These are phyloP conservation scores for Endoconidiophora polonica DNA, from an alignment of 2,329 filamentous ascomycete species.

Conservation along the genomic window DNA sequence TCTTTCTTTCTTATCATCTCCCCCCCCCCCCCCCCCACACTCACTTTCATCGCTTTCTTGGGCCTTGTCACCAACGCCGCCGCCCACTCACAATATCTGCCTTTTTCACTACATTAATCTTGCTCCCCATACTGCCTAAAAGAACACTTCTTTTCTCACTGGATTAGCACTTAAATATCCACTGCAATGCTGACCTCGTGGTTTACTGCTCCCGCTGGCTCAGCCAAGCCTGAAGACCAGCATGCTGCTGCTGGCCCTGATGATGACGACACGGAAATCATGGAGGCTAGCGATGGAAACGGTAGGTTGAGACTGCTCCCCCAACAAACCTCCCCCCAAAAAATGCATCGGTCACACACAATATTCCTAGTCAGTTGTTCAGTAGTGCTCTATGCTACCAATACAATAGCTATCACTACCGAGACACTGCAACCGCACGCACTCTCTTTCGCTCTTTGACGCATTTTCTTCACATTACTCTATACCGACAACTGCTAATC, in stretches of 20 bases:
- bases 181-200: slow-evolving; percentile 27
- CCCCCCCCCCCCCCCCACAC: not conserved
- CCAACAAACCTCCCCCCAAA: not conserved
- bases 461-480: no score
- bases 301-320: slow-evolving; percentile 36
- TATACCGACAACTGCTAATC: not conserved
- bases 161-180: not conserved
- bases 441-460: no score
- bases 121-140: not conserved
- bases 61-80: not conserved
- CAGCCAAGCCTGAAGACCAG: slow-evolving; percentile 32
- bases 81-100: not conserved
- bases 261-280: slow-evolving; percentile 57
- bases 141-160: not conserved
- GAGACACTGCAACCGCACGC: no score
- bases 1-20: slow-evolving; percentile 6
- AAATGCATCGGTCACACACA: no score
- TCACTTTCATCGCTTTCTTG: not conserved
- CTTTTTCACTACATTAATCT: not conserved
- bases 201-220: slow-evolving; percentile 14
- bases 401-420: no score
- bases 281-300: slow-evolving; percentile 89
- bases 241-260: slow-evolving; percentile 25
- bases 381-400: no score
- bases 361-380: no score